Conservation (phyloP, 306 rosid genomes). For the Gastrolobium bilobum region DNA sequence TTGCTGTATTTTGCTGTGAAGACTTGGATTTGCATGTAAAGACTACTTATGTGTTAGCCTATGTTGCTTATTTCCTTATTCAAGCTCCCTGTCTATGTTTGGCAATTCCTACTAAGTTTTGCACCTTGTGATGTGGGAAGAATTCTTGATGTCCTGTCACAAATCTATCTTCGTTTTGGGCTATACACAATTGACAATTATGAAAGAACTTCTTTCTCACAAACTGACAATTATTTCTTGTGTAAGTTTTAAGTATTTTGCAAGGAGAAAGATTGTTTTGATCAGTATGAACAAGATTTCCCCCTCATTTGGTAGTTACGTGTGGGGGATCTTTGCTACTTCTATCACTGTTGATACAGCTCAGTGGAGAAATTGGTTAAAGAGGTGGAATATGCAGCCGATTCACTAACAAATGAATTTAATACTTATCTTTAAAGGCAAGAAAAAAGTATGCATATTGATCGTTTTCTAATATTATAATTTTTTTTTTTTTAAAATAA, state of each 20-base stretch:
- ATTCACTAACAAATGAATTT: background rate
- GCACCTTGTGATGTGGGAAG: background rate
- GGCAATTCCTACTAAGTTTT: background rate
- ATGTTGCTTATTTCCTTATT: background rate
- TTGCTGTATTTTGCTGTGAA: constrained; percentile 22
- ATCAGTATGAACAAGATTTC: background rate
- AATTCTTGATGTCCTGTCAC: background rate
- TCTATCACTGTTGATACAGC: background rate
- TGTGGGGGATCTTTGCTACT: background rate
- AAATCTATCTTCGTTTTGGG: background rate
- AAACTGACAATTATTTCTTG: no score
- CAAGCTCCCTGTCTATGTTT: background rate
- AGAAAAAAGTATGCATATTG: no score
- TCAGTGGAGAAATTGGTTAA: background rate
- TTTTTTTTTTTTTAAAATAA: no score
- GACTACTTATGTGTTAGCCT: constrained; percentile 35
- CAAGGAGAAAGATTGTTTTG: background rate
- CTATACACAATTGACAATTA: background rate
- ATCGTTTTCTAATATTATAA: no score
- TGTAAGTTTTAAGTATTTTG: no score
- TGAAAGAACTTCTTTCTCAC: background rate
- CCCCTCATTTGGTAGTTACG: no score
- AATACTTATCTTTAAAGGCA: no score
- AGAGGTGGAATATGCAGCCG: background rate
- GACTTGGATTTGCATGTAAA: constrained; percentile 45